Evolutionary conservation across 495 filamentous ascomycete genomes (phyloP).

Genomic region (Physcia stellaris): DNA sequence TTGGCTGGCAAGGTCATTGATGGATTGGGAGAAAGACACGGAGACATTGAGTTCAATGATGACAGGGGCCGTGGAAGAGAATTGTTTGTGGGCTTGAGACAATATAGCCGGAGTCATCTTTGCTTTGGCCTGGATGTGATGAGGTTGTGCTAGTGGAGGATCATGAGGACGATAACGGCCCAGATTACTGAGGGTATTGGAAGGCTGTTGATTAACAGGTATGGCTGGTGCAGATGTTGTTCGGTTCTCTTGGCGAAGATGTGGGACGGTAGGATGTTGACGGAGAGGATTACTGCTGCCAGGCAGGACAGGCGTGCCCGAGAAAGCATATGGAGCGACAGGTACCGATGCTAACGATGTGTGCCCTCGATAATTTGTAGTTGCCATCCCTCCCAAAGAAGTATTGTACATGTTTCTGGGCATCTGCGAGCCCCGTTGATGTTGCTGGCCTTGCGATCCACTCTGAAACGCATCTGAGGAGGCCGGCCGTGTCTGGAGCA

Average conservation of each 20-base stretch:
- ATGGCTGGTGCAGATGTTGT: slow-evolving; percentile 50
- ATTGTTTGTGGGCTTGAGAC: slow-evolving; percentile 23
- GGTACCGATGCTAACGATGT: slow-evolving; percentile 52
- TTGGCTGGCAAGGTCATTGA: slow-evolving; percentile 15
- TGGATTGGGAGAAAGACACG: slow-evolving; percentile 21
- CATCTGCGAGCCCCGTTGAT: slow-evolving; percentile 43
- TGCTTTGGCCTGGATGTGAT: too few relatives aligned
- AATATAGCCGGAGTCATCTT: too few relatives aligned
- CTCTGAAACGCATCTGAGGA: slow-evolving; percentile 51
- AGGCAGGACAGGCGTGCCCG: slow-evolving; percentile 53
- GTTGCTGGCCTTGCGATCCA: slow-evolving; percentile 36
- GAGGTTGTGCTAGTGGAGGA: too few relatives aligned
- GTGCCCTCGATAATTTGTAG: slow-evolving; percentile 53
- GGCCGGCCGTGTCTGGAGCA: slow-evolving; percentile 71
- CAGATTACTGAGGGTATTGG: slow-evolving; percentile 46
- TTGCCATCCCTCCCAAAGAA: slow-evolving; percentile 31
- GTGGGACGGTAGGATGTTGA: slow-evolving; percentile 44
- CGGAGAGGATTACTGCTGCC: slow-evolving; percentile 34
- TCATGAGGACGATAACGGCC: too few relatives aligned
- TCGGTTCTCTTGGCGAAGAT: slow-evolving; percentile 54
- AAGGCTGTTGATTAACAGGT: slow-evolving; percentile 30
- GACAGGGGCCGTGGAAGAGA: slow-evolving; percentile 33
- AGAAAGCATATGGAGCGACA: slow-evolving; percentile 78
- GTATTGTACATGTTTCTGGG: slow-evolving; percentile 53
- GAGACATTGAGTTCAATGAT: slow-evolving; percentile 35